Percentiles rank a stretch among this genome's conserved stretches.
Evolutionary conservation across 2,329 filamentous ascomycete genomes (phyloP).

Genomic region (Phoma sp.): DNA sequence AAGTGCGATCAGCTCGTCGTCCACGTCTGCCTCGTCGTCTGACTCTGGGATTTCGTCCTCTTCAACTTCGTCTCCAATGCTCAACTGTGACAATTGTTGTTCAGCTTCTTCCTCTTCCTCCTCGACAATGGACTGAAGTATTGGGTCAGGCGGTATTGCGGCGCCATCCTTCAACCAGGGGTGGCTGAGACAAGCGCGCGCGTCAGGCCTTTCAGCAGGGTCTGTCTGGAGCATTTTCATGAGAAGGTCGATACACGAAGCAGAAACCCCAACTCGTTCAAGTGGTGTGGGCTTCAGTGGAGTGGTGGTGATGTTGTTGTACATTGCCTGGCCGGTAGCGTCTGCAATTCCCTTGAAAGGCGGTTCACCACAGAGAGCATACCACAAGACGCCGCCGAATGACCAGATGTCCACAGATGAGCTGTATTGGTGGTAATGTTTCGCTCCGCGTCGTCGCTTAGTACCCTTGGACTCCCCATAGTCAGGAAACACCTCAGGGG

Average conservation of each 20-base stretch:
- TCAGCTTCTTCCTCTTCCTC: slow-evolving; percentile 68
- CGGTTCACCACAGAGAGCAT: slow-evolving; percentile 77
- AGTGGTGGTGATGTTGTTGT: slow-evolving; percentile 85
- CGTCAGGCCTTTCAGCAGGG: slow-evolving; percentile 77
- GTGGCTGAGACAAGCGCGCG: slow-evolving; percentile 73
- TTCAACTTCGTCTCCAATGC: slow-evolving; percentile 51
- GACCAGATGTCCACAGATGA: slow-evolving; percentile 98
- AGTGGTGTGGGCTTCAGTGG: slow-evolving; percentile 73
- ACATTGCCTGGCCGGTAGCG: slow-evolving; percentile 78
- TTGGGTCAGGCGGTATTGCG: slow-evolving; percentile 45
- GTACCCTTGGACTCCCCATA: slow-evolving; percentile 71
- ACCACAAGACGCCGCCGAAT: slow-evolving; percentile 89
- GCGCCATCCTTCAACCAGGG: slow-evolving; percentile 72
- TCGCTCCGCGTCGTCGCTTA: slow-evolving; percentile 65
- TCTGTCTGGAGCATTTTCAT: slow-evolving; percentile 81
- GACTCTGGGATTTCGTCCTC: slow-evolving; percentile 41
- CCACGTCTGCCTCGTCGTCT: slow-evolving; percentile 39
- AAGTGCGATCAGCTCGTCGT: slow-evolving; percentile 45
- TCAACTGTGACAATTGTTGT: slow-evolving; percentile 57
- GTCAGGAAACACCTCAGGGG: slow-evolving; percentile 93
- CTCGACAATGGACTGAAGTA: slow-evolving; percentile 52
- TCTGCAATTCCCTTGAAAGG: slow-evolving; percentile 83
- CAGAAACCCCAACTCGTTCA: slow-evolving; percentile 65
- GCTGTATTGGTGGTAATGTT: slow-evolving; percentile 71
- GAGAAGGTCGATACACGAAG: slow-evolving; percentile 76